Conservation (phyloP, 495 filamentous ascomycete species). For the Neurospora discreta region DNA sequence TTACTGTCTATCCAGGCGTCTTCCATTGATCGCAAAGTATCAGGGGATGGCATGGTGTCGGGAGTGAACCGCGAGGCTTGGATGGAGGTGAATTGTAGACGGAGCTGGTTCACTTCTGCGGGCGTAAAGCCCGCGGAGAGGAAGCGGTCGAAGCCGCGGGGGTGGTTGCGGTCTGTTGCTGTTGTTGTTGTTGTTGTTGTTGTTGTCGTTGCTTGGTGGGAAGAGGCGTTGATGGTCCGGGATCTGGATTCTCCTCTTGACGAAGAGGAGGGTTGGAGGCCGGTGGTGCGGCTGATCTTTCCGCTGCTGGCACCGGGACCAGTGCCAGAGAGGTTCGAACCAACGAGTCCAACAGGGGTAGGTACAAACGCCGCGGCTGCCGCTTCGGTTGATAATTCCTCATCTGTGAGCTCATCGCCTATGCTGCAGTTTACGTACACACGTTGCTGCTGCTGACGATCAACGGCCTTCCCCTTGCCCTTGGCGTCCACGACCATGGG, state of each 20-base stretch:
- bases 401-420: conserved; percentile 54
- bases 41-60: conserved; percentile 66
- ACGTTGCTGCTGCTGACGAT: conserved; percentile 14
- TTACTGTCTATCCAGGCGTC: conserved; percentile 88
- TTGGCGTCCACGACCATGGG: conserved; percentile 27
- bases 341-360: conserved; percentile 3
- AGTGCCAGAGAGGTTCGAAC: not conserved
- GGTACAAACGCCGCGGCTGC: conserved; percentile 31
- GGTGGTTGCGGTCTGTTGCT: conserved; percentile 35
- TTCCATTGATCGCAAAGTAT: conserved; percentile 53
- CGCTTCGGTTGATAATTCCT: conserved; percentile 62
- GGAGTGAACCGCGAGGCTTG: conserved; percentile 68
- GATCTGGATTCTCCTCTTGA: not conserved
- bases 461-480: conserved; percentile 16
- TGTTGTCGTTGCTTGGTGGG: conserved; percentile 15
- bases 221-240: not conserved
- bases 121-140: conserved; percentile 68
- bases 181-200: conserved; percentile 12
- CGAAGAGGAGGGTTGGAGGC: conserved; percentile 3
- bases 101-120: conserved; percentile 67
- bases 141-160: conserved; percentile 81
- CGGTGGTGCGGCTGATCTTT: not conserved
- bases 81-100: conserved; percentile 73
- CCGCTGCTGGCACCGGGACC: not conserved
- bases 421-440: conserved; percentile 89